Evolutionary conservation across 495 filamentous ascomycete genomes (phyloP), one percentile per base, ranked within the genome.

Genomic region (Trichoderma orchidacearum): DNA sequence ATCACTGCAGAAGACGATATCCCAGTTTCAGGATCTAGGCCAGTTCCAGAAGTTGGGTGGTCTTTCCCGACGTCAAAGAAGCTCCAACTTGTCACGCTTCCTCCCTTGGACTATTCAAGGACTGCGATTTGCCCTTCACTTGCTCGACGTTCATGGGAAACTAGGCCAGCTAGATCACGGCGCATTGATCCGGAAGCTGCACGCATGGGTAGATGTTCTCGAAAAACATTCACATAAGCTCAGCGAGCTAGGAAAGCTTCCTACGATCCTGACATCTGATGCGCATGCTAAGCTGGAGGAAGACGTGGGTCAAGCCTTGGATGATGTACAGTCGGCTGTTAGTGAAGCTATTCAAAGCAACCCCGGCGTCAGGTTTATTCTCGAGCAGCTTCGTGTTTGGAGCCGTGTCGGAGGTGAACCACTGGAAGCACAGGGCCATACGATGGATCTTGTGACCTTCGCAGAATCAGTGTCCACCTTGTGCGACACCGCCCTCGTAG

Each of bases 401-500:
- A 71, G 67, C 31, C 59, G 54, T 4, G 60, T 60, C 28, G 65
- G 63, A 30, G 52, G 60, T 8, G 58, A 59, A 5, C 53, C 54
- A 6, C 50, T 53, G 3, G 50, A 53, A n/a, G 60, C 60, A 7
- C 12, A 6, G n/a, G 21, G 21, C 6, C 30, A 30, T 15, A 54
- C 29, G 11, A 61, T 64, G 23, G 59, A 62, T n/a, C 61, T 76
- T 17, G 60, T 63, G 13, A 62, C 66, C 2, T 76, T 86, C n/a
- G 81, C 85, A 38, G 59, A 74, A 21, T 75, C 70, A 3, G 65
- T 89, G n/a, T 74, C 83, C 9, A 77, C 66, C 3, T 67, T 80
- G 18, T 77, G 77, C 30, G 83, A 87, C 67, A 79, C 79, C 51
- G 79, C 90, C 38, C 79, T 92, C 5, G 81, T 90, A 38, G 82